Conservation (phyloP, 352 stramenopile species). For the Pythium scleroteichum region DNA sequence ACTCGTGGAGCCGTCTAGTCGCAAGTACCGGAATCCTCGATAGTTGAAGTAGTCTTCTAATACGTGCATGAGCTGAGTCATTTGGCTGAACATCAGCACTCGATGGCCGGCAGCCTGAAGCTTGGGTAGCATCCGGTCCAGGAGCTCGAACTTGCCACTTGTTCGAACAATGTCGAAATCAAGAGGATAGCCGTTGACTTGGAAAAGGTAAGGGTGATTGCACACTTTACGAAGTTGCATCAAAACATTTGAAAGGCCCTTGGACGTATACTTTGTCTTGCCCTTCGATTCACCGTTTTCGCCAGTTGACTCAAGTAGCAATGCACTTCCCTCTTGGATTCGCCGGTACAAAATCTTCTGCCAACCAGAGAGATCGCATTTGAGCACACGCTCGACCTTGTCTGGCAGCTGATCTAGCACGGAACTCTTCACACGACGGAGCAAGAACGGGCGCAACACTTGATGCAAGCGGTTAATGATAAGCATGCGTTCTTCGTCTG, state of each 20-base stretch:
- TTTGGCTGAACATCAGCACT: slow-evolving; percentile 91
- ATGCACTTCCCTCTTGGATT: slow-evolving; percentile 84
- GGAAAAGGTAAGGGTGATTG: slow-evolving; percentile 89
- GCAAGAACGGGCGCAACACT: slow-evolving; percentile 81
- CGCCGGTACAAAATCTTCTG: slow-evolving; percentile 89
- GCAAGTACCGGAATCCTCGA: slow-evolving; percentile 92
- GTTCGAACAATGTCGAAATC: slow-evolving; percentile 87
- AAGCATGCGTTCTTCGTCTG: slow-evolving; percentile 87
- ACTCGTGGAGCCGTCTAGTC: slow-evolving; percentile 95
- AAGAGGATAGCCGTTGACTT: slow-evolving; percentile 81
- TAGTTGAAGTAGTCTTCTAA: slow-evolving; percentile 91
- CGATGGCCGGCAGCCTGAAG: slow-evolving; percentile 92
- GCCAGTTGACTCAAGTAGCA: slow-evolving; percentile 78
- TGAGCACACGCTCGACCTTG: slow-evolving; percentile 87
- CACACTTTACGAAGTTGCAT: slow-evolving; percentile 91
- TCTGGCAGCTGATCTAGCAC: slow-evolving; percentile 86
- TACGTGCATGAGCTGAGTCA: slow-evolving; percentile 90
- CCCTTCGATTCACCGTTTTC: slow-evolving; percentile 62
- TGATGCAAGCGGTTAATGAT: slow-evolving; percentile 88
- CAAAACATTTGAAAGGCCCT: slow-evolving; percentile 84
- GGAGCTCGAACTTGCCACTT: slow-evolving; percentile 93
- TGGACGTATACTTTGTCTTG: slow-evolving; percentile 85
- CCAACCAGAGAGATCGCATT: slow-evolving; percentile 85
- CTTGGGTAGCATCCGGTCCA: slow-evolving; percentile 97
- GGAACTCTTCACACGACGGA: slow-evolving; percentile 85